Evolutionary conservation across 2,329 filamentous ascomycete genomes (phyloP).

Genomic region (Aspergillus sp.): DNA sequence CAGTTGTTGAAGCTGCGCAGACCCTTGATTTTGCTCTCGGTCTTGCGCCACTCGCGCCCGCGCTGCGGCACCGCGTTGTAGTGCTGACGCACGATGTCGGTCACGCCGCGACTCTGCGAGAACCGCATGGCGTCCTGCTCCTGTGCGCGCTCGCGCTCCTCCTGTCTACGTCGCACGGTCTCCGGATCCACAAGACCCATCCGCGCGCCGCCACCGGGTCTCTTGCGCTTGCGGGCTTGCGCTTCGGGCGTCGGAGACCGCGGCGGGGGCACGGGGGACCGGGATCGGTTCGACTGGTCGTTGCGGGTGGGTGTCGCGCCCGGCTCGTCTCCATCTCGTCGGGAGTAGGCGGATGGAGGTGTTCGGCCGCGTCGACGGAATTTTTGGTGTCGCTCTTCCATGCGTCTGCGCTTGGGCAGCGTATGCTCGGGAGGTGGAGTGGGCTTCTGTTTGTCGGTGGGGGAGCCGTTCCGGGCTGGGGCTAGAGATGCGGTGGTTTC

Average conservation of each 20-base stretch:
- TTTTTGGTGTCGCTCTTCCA: conserved; percentile 40
- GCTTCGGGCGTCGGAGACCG: conserved; percentile 42
- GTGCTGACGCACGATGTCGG: conserved; percentile 86
- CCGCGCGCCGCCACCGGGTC: conserved; percentile 47
- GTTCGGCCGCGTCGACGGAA: conserved; percentile 35
- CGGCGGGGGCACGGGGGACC: conserved; percentile 40
- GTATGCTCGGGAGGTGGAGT: too few species aligned
- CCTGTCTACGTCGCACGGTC: conserved; percentile 41
- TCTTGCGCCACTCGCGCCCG: conserved; percentile 90
- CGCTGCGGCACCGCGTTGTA: conserved; percentile 96
- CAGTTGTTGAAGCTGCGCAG: conserved; percentile 96
- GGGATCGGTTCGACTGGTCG: conserved; percentile 33
- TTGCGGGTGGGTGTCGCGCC: conserved; percentile 20
- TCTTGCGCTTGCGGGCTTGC: conserved; percentile 42
- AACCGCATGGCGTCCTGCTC: conserved; percentile 36
- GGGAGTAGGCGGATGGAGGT: conserved; percentile 40
- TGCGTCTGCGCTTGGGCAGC: conserved; percentile 36
- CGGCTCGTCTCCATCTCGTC: conserved; percentile 33
- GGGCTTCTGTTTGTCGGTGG: conserved; percentile 14
- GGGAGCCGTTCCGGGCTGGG: conserved; percentile 12
- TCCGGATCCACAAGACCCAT: conserved; percentile 38
- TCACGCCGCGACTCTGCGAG: conserved; percentile 57
- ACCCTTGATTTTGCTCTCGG: conserved; percentile 92
- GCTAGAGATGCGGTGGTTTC: conserved; percentile 1
- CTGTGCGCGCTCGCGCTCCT: conserved; percentile 44